These are phyloP conservation scores for Tylopilus plumbeoviolaceoides DNA, from an alignment of 768 basidiomycete species.

Conservation along the genomic window DNA sequence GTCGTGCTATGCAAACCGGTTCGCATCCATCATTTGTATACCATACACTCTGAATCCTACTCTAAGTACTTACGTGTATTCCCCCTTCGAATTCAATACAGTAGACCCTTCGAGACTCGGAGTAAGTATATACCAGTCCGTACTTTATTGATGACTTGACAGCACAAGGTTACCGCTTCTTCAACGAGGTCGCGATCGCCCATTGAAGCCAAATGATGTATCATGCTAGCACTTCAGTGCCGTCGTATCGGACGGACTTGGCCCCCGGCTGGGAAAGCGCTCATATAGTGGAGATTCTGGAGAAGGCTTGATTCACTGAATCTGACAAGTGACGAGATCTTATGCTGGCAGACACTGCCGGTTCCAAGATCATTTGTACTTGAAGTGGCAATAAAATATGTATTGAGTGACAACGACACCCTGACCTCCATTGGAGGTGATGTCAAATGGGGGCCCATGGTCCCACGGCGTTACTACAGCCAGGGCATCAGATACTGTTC, in stretches of 20 bases:
- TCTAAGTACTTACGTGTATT: conserved; percentile 7
- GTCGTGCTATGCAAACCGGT: conserved; percentile 10
- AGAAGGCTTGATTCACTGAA: neutral
- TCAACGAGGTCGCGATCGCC: neutral
- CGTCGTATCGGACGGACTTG: neutral
- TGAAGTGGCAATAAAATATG: too few relatives aligned
- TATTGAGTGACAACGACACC: too few relatives aligned
- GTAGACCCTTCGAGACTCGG: neutral
- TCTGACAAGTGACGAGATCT: neutral
- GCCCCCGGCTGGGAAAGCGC: neutral
- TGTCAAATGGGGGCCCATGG: too few relatives aligned
- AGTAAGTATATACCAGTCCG: neutral
- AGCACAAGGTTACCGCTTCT: too few relatives aligned
- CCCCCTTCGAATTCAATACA: neutral
- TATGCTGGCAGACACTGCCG: neutral
- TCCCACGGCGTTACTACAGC: too few relatives aligned
- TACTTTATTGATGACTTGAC: neutral
- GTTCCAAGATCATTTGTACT: too few relatives aligned
- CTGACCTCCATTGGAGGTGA: too few relatives aligned
- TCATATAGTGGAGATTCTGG: too few relatives aligned
- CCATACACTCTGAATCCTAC: conserved; percentile 6
- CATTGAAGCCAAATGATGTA: neutral
- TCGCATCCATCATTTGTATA: conserved; percentile 10
- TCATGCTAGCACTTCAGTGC: neutral
- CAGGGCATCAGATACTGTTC: too few relatives aligned